Conservation (phyloP, 2,329 filamentous ascomycete species). For the Exophiala oligosperma region DNA sequence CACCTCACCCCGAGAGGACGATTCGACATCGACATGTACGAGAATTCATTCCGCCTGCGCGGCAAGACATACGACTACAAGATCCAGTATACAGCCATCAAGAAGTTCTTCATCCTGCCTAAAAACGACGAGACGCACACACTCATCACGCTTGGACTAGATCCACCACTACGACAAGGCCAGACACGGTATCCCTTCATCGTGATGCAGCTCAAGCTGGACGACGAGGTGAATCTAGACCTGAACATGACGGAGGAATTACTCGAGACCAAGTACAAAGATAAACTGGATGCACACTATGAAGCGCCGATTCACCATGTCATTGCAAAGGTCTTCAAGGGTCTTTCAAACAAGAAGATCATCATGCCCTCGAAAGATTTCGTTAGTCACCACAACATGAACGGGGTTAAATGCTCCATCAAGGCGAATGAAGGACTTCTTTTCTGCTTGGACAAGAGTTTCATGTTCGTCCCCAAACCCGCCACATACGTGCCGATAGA, state of each 20-base stretch:
- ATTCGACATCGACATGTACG: conserved; percentile 99
- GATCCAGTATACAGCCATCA: conserved; percentile 96
- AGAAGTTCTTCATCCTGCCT: conserved; percentile 97
- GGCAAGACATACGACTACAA: conserved; percentile 99
- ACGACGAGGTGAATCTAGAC: conserved; percentile 95
- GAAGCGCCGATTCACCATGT: conserved; percentile 92
- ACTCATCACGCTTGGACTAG: conserved; percentile 89
- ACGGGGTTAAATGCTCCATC: conserved; percentile 99
- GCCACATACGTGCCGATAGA: conserved; percentile 97
- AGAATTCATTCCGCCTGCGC: conserved; percentile 91
- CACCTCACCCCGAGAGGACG: conserved; percentile 98
- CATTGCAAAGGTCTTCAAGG: conserved; percentile 92
- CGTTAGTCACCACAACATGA: conserved; percentile 82
- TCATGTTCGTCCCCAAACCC: conserved; percentile 98
- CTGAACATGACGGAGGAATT: conserved; percentile 82
- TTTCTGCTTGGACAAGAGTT: conserved; percentile 95
- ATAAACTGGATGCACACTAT: conserved; percentile 84
- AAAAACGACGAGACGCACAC: conserved; percentile 98
- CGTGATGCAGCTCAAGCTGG: conserved; percentile 98
- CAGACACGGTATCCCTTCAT: conserved; percentile 98
- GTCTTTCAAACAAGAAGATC: conserved; percentile 91
- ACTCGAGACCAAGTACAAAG: conserved; percentile 75
- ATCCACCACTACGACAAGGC: conserved; percentile 92
- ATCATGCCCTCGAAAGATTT: conserved; percentile 94
- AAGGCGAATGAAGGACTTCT: conserved; percentile 98